Evolutionary conservation across 75 land plant species (phyloP).

Genomic region (Selaginella moellendorffii): DNA sequence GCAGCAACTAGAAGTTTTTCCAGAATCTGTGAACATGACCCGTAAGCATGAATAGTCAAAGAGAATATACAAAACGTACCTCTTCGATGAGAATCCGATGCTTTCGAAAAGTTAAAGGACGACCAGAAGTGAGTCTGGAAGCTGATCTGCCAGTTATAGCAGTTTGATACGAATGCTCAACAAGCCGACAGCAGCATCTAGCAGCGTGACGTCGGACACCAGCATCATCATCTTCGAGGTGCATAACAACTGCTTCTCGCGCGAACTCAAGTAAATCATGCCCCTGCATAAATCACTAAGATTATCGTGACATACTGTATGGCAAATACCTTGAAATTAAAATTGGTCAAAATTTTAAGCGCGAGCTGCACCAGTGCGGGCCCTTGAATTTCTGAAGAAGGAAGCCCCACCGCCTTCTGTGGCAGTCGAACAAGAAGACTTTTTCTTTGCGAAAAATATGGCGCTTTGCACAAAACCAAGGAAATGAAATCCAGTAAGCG

Average conservation of each 20-base stretch:
- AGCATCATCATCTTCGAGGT: slow-evolving; percentile 93
- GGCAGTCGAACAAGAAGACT: slow-evolving; percentile 29
- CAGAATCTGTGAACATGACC: slow-evolving; percentile 48
- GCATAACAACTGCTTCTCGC: slow-evolving; percentile 65
- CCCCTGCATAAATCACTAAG: slow-evolving; percentile 36
- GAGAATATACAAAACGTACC: too few relatives aligned
- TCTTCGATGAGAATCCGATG: slow-evolving; percentile 77
- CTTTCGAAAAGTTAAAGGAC: slow-evolving; percentile 31
- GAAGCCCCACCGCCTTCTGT: slow-evolving; percentile 18
- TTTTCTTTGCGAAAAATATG: slow-evolving; percentile 30
- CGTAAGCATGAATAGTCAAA: slow-evolving; percentile 6
- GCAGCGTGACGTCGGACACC: slow-evolving; percentile 84
- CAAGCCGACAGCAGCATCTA: slow-evolving; percentile 76
- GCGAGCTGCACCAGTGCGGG: slow-evolving; percentile 76
- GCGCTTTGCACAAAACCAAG: slow-evolving; percentile 50
- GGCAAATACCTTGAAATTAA: slow-evolving; percentile 65
- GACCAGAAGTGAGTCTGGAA: slow-evolving; percentile 11
- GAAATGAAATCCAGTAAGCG: slow-evolving; percentile 80
- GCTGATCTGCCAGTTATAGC: slow-evolving; percentile 20
- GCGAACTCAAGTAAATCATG: slow-evolving; percentile 96
- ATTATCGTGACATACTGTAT: not conserved
- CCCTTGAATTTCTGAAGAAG: slow-evolving; percentile 35
- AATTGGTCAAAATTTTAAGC: slow-evolving; percentile 60
- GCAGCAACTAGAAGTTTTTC: slow-evolving; percentile 92
- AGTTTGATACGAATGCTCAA: slow-evolving; percentile 54